Evolutionary conservation across 495 filamentous ascomycete genomes (phyloP).

Genomic region (Penicillium maclennaniae): DNA sequence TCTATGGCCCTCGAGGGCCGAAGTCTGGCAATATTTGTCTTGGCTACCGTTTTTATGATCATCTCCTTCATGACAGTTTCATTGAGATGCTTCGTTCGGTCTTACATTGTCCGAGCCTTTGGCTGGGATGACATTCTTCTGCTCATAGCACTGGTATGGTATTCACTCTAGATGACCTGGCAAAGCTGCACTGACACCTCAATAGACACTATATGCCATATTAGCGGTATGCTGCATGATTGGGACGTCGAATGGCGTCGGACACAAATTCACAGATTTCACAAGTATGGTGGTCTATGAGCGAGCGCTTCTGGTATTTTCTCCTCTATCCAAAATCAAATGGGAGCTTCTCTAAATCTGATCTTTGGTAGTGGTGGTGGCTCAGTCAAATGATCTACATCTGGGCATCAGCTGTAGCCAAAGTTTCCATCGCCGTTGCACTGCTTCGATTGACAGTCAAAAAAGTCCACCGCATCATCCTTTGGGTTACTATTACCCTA

Average conservation of each 20-base stretch:
- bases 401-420: slow-evolving; percentile 32
- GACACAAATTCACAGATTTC: no score
- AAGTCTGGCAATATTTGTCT: slow-evolving; percentile 16
- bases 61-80: slow-evolving; percentile 16
- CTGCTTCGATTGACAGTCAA: slow-evolving; percentile 38
- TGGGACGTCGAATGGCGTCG: background rate
- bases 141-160: slow-evolving; percentile 21
- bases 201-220: slow-evolving; percentile 8
- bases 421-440: slow-evolving; percentile 39
- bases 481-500: slow-evolving; percentile 32
- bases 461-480: slow-evolving; percentile 20
- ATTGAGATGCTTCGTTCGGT: slow-evolving; percentile 25
- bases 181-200: no score
- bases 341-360: background rate
- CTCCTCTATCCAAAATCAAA: no score
- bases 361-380: slow-evolving; percentile 9
- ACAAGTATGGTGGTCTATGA: no score
- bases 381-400: slow-evolving; percentile 37
- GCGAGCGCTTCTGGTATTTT: no score
- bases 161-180: background rate
- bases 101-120: slow-evolving; percentile 20
- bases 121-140: slow-evolving; percentile 31
- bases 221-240: slow-evolving; percentile 15
- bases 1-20: background rate
- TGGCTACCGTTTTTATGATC: slow-evolving; percentile 15